Conservation (phyloP, 139 green algal species). For the Tetraselmis chui region DNA sequence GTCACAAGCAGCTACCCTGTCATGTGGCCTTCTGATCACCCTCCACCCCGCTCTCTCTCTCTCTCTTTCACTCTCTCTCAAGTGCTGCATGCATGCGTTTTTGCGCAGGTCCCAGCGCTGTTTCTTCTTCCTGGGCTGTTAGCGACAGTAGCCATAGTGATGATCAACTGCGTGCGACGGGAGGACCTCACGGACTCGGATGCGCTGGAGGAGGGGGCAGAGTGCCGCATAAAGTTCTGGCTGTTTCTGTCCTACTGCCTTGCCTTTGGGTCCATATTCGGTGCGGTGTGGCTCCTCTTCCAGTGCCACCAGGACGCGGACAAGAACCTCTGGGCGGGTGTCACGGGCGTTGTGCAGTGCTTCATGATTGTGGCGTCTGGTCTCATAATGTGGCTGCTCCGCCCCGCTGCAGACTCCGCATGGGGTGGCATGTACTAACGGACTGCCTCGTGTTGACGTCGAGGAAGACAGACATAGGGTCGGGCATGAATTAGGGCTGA, state of each 20-base stretch:
- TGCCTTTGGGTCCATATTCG: neutral
- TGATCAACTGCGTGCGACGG: neutral
- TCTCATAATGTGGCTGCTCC: neutral
- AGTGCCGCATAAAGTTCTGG: slow-evolving; percentile 5
- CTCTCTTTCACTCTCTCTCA: too few species aligned
- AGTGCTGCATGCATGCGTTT: too few species aligned
- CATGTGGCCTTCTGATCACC: too few species aligned
- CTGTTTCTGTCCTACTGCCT: neutral
- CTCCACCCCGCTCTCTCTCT: neutral
- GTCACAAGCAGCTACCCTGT: too few species aligned
- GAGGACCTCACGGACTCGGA: neutral
- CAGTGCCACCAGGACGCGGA: neutral
- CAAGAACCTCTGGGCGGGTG: neutral
- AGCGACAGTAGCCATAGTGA: neutral
- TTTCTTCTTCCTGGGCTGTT: neutral
- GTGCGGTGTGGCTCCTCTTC: neutral
- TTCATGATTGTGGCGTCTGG: neutral
- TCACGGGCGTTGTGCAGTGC: neutral
- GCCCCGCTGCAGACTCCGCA: neutral
- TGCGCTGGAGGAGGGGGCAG: neutral
- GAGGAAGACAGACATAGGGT: too few species aligned
- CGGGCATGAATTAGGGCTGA: too few species aligned
- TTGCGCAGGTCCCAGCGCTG: neutral
- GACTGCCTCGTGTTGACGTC: too few species aligned
- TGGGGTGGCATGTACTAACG: too few species aligned